These are phyloP conservation scores for Ophiostoma ips DNA, from an alignment of 2,329 filamentous ascomycete genomes.

Conservation along the genomic window DNA sequence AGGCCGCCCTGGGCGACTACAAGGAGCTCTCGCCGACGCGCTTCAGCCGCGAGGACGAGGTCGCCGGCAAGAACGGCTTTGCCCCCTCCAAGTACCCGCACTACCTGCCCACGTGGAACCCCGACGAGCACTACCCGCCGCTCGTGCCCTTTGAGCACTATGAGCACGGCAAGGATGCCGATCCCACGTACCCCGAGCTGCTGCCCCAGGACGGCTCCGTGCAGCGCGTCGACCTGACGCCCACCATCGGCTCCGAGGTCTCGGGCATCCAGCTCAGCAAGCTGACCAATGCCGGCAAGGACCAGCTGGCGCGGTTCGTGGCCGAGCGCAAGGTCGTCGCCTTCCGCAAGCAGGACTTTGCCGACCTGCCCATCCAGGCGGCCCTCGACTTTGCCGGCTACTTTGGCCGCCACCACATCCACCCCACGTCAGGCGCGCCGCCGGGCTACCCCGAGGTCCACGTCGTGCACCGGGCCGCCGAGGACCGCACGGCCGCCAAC, in stretches of 20 bases:
- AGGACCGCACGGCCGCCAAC: conserved; percentile 43
- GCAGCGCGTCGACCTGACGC: conserved; percentile 45
- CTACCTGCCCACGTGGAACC: conserved; percentile 52
- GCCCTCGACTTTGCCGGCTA: conserved; percentile 53
- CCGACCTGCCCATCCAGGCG: conserved; percentile 47
- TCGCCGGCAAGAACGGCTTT: conserved; percentile 11
- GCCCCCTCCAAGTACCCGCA: conserved; percentile 34
- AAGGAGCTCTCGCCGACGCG: conserved; percentile 13
- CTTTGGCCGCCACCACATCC: conserved; percentile 50
- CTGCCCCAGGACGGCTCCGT: conserved; percentile 29
- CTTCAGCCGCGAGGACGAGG: conserved; percentile 13
- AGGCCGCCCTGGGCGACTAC: conserved; percentile 15
- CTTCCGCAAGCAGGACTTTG: conserved; percentile 56
- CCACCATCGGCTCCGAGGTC: conserved; percentile 54
- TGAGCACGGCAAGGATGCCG: conserved; percentile 57
- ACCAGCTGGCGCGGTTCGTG: conserved; percentile 55
- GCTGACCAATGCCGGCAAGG: conserved; percentile 47
- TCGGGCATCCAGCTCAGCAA: conserved; percentile 53
- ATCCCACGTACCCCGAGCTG: conserved; percentile 48
- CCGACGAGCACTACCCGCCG: conserved; percentile 44
- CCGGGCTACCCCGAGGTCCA: conserved; percentile 56
- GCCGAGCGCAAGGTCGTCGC: conserved; percentile 56
- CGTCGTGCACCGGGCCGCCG: conserved; percentile 56
- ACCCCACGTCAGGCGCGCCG: conserved; percentile 56
- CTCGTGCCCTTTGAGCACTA: conserved; percentile 51